Percentiles rank a stretch among this genome's conserved stretches.
These are phyloP conservation scores for Thelonectria rubi DNA, from an alignment of 2,329 filamentous ascomycete species.

Conservation along the genomic window DNA sequence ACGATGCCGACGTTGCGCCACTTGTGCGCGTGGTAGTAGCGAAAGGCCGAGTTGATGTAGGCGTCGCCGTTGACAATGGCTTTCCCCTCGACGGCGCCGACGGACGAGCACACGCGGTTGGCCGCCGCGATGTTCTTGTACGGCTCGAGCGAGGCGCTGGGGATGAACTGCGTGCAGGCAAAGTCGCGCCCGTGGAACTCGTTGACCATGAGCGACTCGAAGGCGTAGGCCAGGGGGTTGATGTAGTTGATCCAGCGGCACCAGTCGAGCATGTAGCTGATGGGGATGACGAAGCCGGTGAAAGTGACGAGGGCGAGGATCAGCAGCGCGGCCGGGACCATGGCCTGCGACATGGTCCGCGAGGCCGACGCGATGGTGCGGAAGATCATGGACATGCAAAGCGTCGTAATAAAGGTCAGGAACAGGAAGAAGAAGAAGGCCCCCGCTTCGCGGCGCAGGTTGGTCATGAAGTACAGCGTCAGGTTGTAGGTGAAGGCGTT, in stretches of 20 bases:
- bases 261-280: slow-evolving; percentile 66
- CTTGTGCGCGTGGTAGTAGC: slow-evolving; percentile 57
- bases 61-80: slow-evolving; percentile 55
- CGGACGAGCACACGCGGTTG: slow-evolving; percentile 56
- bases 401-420: slow-evolving; percentile 50
- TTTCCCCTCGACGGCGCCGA: slow-evolving; percentile 57
- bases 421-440: slow-evolving; percentile 58
- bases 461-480: slow-evolving; percentile 59
- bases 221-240: slow-evolving; percentile 70
- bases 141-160: slow-evolving; percentile 28
- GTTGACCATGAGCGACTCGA: slow-evolving; percentile 71
- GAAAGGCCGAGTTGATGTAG: slow-evolving; percentile 54
- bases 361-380: slow-evolving; percentile 50
- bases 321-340: slow-evolving; percentile 52
- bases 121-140: slow-evolving; percentile 40
- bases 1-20: slow-evolving; percentile 68
- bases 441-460: slow-evolving; percentile 53
- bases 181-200: slow-evolving; percentile 60
- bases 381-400: slow-evolving; percentile 57
- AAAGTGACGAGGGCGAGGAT: slow-evolving; percentile 43
- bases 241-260: slow-evolving; percentile 73
- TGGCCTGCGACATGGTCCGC: slow-evolving; percentile 59
- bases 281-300: slow-evolving; percentile 59
- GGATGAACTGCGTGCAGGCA: slow-evolving; percentile 41
- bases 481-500: slow-evolving; percentile 53